phyloP scores from a whole-genome alignment of 495 filamentous ascomycete genomes.

The Aspergillus sclerotioniger region DNA sequence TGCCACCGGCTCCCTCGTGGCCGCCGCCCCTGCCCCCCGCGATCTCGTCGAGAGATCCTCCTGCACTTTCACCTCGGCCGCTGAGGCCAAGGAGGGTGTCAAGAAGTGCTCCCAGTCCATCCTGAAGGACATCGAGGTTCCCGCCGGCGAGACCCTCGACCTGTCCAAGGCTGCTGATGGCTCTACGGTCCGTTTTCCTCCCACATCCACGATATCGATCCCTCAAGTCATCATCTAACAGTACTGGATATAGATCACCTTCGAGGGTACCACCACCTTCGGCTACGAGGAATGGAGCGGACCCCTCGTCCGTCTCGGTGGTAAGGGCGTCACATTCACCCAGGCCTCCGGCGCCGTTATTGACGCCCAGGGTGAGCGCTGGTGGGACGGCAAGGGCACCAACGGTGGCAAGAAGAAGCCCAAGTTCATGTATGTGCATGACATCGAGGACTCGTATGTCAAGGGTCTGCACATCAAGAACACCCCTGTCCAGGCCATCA shows the following conservation, averaged over 20 bases:
- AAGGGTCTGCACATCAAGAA: constrained; percentile 49
- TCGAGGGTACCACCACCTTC: constrained; percentile 52
- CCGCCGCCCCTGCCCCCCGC: constrained; percentile 8
- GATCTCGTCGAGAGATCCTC: constrained; percentile 13
- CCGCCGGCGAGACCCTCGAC: constrained; percentile 52
- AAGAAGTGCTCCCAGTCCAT: constrained; percentile 50
- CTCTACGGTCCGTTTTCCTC: constrained; percentile 43
- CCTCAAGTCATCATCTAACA: not conserved
- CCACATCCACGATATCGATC: not conserved
- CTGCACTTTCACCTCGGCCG: constrained; percentile 43
- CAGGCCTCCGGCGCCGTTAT: constrained; percentile 40
- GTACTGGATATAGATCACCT: constrained; percentile 39
- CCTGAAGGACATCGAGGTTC: constrained; percentile 45
- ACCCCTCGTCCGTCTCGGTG: constrained; percentile 47
- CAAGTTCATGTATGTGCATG: constrained; percentile 50
- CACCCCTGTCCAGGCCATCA: constrained; percentile 62
- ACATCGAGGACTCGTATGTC: constrained; percentile 40
- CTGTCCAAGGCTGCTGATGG: constrained; percentile 43
- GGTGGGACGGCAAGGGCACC: constrained; percentile 47
- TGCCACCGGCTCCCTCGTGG: constrained; percentile 8
- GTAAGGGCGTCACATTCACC: constrained; percentile 44
- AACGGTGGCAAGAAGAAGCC: constrained; percentile 52
- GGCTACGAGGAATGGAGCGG: constrained; percentile 55
- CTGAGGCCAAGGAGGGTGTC: constrained; percentile 40
- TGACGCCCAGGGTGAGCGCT: constrained; percentile 41